Evolutionary conservation across 495 filamentous ascomycete genomes (phyloP), one percentile per base, ranked within the genome.

Genomic region (Aspergillus nanangensis): DNA sequence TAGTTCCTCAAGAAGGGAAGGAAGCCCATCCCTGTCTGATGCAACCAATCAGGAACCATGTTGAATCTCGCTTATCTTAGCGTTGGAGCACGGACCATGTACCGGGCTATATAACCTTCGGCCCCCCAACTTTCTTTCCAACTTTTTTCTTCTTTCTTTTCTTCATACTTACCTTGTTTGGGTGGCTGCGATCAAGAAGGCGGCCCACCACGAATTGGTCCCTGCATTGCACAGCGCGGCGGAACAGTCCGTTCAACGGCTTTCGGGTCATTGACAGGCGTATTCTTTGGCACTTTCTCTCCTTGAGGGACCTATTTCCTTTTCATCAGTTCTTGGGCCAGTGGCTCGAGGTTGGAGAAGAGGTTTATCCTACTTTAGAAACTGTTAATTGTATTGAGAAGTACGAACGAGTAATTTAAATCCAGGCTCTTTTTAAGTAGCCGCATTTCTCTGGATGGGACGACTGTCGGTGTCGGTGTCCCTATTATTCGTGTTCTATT

Each of bases 161-260:
- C 76, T 77, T 82, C 78, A 84, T 84, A 83, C 79, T 83, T 85
- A 85, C 81, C 80, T 84, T 83, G 77, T 79, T 76, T 77, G 72
- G 70, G 72, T 67, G 68, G 64, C 71, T 62, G 71, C 67, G 80
- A 69, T 84, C 81, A 83, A 65, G 69, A 80, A 76, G 68, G 66
- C 73, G 65, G 74, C 65, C 53, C 69, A 69, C 72, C 73, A 80
- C 71, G 65, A 63, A 63, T 73, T 74, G 74, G 81, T 78, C 69
- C 80, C 81, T 85, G 77, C 81, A 87, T 86, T 83, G 82, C 82
- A 86, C 82, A 85, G 56, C 81, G 81, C 71, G 82, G 81, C 67
- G 78, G 71, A 79, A 66, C 75, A 72, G 68, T 73, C 65, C 62
- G 74, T 79, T 78, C 74, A 81, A 74, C 76, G 75, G 78, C 73